A percentile compares a stretch with the other conserved stretches of the same genome.
phyloP scores from a whole-genome alignment of 768 basidiomycete genomes.

The Tulasnella sp. region DNA sequence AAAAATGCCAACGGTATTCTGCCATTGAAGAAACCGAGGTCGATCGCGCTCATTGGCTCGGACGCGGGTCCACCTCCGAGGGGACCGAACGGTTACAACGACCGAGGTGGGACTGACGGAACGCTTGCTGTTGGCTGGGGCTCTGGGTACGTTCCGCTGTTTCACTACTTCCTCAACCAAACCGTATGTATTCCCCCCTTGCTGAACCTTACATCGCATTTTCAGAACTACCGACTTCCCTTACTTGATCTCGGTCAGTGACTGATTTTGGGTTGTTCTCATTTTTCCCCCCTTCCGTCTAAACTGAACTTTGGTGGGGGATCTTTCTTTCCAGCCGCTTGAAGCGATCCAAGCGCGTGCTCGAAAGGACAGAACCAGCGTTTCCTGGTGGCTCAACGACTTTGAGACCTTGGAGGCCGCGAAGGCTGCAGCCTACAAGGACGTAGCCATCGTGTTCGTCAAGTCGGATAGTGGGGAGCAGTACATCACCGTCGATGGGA shows the following conservation, averaged over 20 bases:
- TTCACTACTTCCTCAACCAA: background rate
- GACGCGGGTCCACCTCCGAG: conserved; percentile 56
- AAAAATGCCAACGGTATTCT: conserved; percentile 40
- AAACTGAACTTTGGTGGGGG: too few relatives aligned
- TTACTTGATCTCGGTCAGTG: conserved; percentile 67
- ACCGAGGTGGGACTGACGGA: conserved; percentile 47
- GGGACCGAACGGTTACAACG: conserved; percentile 68
- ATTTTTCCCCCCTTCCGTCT: too few relatives aligned
- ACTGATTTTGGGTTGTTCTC: too few relatives aligned
- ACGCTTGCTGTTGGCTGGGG: conserved; percentile 92
- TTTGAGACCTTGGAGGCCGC: conserved; percentile 55
- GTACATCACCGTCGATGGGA: conserved; percentile 76
- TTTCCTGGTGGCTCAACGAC: conserved; percentile 68
- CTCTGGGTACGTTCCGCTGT: conserved; percentile 45
- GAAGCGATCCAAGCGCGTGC: conserved; percentile 77
- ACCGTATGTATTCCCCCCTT: too few relatives aligned
- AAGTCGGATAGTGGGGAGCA: conserved; percentile 80
- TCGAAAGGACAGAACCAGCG: conserved; percentile 56
- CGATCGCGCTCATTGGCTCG: conserved; percentile 40
- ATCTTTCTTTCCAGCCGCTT: conserved; percentile 47
- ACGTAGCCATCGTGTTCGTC: conserved; percentile 75
- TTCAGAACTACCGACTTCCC: conserved; percentile 39
- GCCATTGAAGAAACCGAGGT: conserved; percentile 35
- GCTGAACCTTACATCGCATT: background rate
- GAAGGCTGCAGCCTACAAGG: conserved; percentile 47